Percentiles rank a stretch among this genome's conserved stretches.
These are phyloP conservation scores for Ogataea pilisensis DNA, from an alignment of 805 yeast species.

Conservation along the genomic window DNA sequence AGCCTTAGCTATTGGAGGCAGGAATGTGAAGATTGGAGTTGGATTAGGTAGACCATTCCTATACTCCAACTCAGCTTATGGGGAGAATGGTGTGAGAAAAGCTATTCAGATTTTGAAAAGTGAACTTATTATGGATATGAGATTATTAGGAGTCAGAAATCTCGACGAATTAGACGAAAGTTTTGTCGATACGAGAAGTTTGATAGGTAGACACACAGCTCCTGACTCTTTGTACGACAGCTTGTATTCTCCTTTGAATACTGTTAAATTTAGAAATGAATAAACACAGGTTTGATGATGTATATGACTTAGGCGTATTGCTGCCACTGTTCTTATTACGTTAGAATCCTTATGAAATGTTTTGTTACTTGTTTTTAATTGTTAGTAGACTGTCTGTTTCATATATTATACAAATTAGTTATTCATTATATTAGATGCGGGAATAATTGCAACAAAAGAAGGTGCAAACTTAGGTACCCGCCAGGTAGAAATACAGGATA, in stretches of 20 bases:
- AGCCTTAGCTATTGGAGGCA: constrained; percentile 67
- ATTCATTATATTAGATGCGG: too few relatives aligned
- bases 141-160: constrained; percentile 67
- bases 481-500: too few relatives aligned
- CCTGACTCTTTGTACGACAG: constrained; percentile 29
- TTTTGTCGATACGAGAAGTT: constrained; percentile 50
- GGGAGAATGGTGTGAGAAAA: constrained; percentile 59
- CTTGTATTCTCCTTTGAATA: constrained; percentile 28
- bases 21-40: constrained; percentile 66
- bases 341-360: too few relatives aligned
- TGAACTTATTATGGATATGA: constrained; percentile 74
- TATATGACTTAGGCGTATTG: too few relatives aligned
- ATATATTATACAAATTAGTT: too few relatives aligned
- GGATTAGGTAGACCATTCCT: constrained; percentile 67
- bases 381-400: too few relatives aligned
- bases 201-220: constrained; percentile 30
- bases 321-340: too few relatives aligned
- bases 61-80: constrained; percentile 60
- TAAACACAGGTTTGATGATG: too few relatives aligned
- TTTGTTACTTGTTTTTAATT: too few relatives aligned
- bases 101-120: constrained; percentile 60
- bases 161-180: constrained; percentile 56
- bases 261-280: constrained; percentile 29
- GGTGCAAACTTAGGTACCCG: too few relatives aligned
- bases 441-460: too few relatives aligned